Evolutionary conservation across 495 filamentous ascomycete species (phyloP).

Genomic region (Podospora pseudocomata): DNA sequence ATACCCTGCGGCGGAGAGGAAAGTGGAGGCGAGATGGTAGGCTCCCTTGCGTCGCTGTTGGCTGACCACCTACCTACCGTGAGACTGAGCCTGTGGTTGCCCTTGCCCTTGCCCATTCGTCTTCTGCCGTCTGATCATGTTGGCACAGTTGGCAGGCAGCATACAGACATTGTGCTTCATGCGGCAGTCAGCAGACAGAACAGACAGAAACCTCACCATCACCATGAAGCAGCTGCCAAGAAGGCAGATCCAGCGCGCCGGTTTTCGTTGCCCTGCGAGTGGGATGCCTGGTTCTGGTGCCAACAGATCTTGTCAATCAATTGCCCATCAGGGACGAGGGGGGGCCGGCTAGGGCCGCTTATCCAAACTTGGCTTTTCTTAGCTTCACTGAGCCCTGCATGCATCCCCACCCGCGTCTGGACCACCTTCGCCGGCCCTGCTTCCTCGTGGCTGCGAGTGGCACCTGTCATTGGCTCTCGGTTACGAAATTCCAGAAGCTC

Average conservation of each 20-base stretch:
- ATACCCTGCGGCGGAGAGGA: neutral
- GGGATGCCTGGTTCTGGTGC: neutral
- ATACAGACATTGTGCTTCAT: neutral
- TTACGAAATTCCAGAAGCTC: constrained; percentile 4
- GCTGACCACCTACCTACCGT: neutral
- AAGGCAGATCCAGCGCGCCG: neutral
- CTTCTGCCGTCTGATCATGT: too few species aligned
- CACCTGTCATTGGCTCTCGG: neutral
- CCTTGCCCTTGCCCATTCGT: neutral
- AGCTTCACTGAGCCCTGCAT: constrained; percentile 2
- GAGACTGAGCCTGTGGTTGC: neutral
- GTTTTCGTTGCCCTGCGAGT: neutral
- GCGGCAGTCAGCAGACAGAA: neutral
- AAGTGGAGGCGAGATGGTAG: neutral
- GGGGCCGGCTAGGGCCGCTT: neutral
- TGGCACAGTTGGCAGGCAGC: neutral
- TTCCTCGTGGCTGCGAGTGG: neutral
- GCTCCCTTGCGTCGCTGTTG: neutral
- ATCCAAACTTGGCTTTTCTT: neutral
- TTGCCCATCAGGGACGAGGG: neutral
- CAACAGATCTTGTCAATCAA: neutral
- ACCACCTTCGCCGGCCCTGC: neutral
- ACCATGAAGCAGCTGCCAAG: neutral
- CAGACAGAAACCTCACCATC: neutral
- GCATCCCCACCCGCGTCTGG: constrained; percentile 2